Percentiles rank a stretch among this genome's conserved stretches.
These are phyloP conservation scores for Rhinocladiella mackenziei DNA, from an alignment of 2,329 filamentous ascomycete genomes.

Conservation along the genomic window DNA sequence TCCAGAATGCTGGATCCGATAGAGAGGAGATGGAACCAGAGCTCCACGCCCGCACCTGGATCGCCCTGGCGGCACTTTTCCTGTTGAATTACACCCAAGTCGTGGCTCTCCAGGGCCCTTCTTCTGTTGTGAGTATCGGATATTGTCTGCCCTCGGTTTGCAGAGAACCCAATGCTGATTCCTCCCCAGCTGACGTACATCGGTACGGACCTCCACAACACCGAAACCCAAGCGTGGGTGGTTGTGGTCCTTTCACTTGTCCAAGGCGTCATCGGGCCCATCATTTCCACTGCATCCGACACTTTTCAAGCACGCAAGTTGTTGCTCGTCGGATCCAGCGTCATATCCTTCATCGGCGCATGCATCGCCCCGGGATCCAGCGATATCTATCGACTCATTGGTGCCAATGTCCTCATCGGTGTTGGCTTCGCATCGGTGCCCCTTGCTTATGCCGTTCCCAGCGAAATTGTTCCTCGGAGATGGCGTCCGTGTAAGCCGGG, in stretches of 20 bases:
- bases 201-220: neutral
- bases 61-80: constrained; percentile 24
- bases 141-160: too few relatives aligned
- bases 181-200: constrained; percentile 11
- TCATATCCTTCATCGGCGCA: constrained; percentile 17
- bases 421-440: constrained; percentile 25
- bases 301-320: constrained; percentile 26
- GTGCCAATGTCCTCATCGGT: constrained; percentile 22
- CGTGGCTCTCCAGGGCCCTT: constrained; percentile 22
- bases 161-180: too few relatives aligned
- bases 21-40: constrained; percentile 20
- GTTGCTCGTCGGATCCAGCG: constrained; percentile 19
- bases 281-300: constrained; percentile 23
- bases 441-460: constrained; percentile 24
- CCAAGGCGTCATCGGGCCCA: constrained; percentile 23
- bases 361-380: constrained; percentile 24
- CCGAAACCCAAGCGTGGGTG: constrained; percentile 17
- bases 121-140: constrained; percentile 22
- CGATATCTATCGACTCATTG: constrained; percentile 23
- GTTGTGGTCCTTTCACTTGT: constrained; percentile 24
- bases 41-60: constrained; percentile 22
- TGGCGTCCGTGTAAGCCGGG: constrained; percentile 26
- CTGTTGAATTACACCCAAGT: constrained; percentile 22
- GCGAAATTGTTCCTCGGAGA: constrained; percentile 24
- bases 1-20: neutral